These are phyloP conservation scores for Bipolaris victoriae DNA, from an alignment of 2,329 filamentous ascomycete species.

Conservation along the genomic window DNA sequence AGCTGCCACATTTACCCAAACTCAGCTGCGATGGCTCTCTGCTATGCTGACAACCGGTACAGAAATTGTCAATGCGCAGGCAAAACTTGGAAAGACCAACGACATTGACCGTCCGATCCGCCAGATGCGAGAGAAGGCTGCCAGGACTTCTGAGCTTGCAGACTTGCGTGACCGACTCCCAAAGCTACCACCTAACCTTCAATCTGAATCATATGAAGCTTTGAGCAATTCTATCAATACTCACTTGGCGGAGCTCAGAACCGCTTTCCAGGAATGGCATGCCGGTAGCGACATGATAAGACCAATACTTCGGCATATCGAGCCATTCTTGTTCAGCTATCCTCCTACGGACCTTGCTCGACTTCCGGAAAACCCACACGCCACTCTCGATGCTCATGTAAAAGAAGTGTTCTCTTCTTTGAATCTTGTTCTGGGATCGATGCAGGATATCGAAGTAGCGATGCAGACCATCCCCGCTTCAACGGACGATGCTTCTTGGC, in stretches of 20 bases:
- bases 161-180: slow-evolving; percentile 29
- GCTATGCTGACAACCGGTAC: slow-evolving; percentile 69
- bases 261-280: slow-evolving; percentile 26
- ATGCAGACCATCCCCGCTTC: slow-evolving; percentile 63
- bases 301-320: slow-evolving; percentile 63
- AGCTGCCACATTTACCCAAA: slow-evolving; percentile 19
- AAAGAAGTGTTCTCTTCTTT: slow-evolving; percentile 67
- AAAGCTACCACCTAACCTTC: slow-evolving; percentile 35
- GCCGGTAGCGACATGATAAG: slow-evolving; percentile 33
- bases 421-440: slow-evolving; percentile 77
- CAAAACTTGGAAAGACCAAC: slow-evolving; percentile 62
- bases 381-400: slow-evolving; percentile 57
- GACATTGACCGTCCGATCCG: slow-evolving; percentile 35
- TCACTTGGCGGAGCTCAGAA: slow-evolving; percentile 24
- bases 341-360: slow-evolving; percentile 5
- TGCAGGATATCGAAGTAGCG: slow-evolving; percentile 72
- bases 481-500: slow-evolving; percentile 67
- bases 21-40: slow-evolving; percentile 64
- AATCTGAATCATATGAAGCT: slow-evolving; percentile 25
- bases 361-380: slow-evolving; percentile 8
- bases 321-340: slow-evolving; percentile 63
- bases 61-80: slow-evolving; percentile 70
- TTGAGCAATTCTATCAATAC: slow-evolving; percentile 22
- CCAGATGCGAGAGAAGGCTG: slow-evolving; percentile 35
- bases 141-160: slow-evolving; percentile 22